Percentiles rank a stretch among this genome's conserved stretches.
Conservation (phyloP, 352 stramenopile species). For the Globisporangium megalacanthum region DNA sequence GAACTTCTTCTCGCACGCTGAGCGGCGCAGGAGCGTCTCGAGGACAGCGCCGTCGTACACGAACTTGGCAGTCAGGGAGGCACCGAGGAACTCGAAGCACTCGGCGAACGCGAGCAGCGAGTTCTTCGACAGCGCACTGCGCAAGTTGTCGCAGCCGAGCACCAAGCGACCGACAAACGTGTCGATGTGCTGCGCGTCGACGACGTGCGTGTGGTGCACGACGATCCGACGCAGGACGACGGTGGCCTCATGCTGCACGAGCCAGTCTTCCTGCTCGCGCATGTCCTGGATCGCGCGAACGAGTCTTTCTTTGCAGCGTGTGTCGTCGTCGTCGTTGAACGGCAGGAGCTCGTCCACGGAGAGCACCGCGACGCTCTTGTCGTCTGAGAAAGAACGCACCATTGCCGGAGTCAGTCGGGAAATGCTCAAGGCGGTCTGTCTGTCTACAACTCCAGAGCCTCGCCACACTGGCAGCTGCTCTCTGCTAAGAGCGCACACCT, state of each 20-base stretch:
- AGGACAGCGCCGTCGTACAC: constrained; percentile 25
- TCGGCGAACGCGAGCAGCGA: constrained; percentile 53
- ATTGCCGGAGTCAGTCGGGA: not conserved
- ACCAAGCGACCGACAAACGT: constrained; percentile 29
- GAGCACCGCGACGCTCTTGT: constrained; percentile 40
- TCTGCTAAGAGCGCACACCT: not conserved
- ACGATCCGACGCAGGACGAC: constrained; percentile 40
- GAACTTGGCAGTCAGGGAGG: constrained; percentile 15
- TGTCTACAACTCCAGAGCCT: not conserved
- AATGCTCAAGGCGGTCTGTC: not conserved
- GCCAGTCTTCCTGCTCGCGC: constrained; percentile 38
- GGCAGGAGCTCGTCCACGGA: constrained; percentile 33
- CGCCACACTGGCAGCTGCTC: too few relatives aligned
- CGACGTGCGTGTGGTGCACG: constrained; percentile 36
- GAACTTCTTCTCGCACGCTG: constrained; percentile 69
- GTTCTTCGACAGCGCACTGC: constrained; percentile 67
- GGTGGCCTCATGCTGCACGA: constrained; percentile 57
- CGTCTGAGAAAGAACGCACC: constrained; percentile 16
- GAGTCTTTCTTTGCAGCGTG: constrained; percentile 6
- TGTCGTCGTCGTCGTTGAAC: constrained; percentile 12
- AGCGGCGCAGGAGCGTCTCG: constrained; percentile 54
- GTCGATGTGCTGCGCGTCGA: constrained; percentile 19
- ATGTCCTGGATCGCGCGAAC: constrained; percentile 24
- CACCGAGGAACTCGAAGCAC: constrained; percentile 44
- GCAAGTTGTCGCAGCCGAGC: constrained; percentile 52